Base-by-base conservation (phyloP, 768 basidiomycete genomes). In the Harrya chromipes region DNA sequence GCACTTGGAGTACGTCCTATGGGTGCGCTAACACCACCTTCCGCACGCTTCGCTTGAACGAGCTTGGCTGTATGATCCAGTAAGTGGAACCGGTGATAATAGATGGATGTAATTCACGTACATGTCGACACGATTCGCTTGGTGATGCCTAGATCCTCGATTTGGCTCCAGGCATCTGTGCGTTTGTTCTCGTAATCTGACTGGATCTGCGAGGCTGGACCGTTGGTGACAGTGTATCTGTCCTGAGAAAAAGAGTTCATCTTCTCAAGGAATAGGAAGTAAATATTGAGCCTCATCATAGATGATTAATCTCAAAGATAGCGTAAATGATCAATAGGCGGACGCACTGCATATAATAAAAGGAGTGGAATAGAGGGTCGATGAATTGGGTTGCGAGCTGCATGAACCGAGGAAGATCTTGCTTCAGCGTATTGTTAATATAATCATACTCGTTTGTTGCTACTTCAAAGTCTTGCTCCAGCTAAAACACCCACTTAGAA, bases 261-360 rank as follows among this genome's bases (percentile, higher is more conserved):
- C 74, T 94, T 97, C 72, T 99, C 97, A 51, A 97, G 77, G 65
- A 97, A 82, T 49, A 97, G 74, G 70, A 97, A 98, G 73, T 84
- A 94, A 50, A 94, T 85, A 68, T 97, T 95, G 58, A 95, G 75
- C 70, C 92, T 95, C 55, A 42, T 29, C 23, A 20, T 40, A 17
- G 38, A 20, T 21, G 21, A 39, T 34, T 47, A 42, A 37, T 9
- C 52, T 43, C 31, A 43, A 24, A n/a, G 26, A 43, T 45, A 12
- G 6, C 23, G 26, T 2, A 14, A 39, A 33, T 24, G 31, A 38
- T 33, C 31, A 44, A 33, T 40, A 49, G 55, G 43, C 26, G 44
- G 24, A 83, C 93, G 63, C 62, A 94, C 92, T 98, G 93, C 94
- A 99, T 97, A 69, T 95, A 99, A 76, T 88, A 99, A 78, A 94